phyloP scores from a whole-genome alignment of 192 early-diverging fungal species.

The Mortierella alpina region DNA sequence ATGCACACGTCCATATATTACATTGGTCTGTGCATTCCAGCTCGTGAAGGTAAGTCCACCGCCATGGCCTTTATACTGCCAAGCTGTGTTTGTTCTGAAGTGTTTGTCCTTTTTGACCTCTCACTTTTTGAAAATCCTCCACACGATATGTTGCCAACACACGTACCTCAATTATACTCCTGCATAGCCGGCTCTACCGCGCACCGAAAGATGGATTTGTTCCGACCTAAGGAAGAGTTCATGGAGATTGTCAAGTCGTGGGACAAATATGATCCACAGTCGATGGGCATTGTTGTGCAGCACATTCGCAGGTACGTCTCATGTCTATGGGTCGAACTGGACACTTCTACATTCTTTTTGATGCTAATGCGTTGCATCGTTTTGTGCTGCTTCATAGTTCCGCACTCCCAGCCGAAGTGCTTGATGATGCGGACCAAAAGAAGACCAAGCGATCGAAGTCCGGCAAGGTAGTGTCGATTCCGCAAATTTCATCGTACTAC shows the following conservation, averaged over 20 bases:
- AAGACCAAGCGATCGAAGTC: conserved; percentile 51
- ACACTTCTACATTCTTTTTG: background rate
- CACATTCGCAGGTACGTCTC: conserved; percentile 64
- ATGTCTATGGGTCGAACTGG: background rate
- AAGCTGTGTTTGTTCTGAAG: no score
- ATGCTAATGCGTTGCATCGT: background rate
- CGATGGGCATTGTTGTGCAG: conserved; percentile 76
- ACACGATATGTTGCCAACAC: conserved; percentile 25
- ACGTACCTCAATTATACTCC: background rate
- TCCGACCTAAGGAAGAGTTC: conserved; percentile 87
- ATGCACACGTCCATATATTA: conserved; percentile 90
- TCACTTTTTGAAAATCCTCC: no score
- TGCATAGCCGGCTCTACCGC: conserved; percentile 55
- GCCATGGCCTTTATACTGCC: conserved; percentile 23
- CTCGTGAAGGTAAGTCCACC: conserved; percentile 58
- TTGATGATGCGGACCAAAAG: conserved; percentile 55
- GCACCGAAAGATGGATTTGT: conserved; percentile 79
- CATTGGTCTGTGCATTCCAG: conserved; percentile 81
- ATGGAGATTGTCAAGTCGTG: conserved; percentile 81
- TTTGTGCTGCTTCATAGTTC: conserved; percentile 15
- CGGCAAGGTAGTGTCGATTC: conserved; percentile 42
- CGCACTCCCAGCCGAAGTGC: conserved; percentile 51
- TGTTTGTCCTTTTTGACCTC: no score
- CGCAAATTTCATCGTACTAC: conserved; percentile 1
- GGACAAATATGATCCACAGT: conserved; percentile 78